phyloP scores from a whole-genome alignment of 805 yeast genomes.

The Wickerhamomyces silvicola region DNA sequence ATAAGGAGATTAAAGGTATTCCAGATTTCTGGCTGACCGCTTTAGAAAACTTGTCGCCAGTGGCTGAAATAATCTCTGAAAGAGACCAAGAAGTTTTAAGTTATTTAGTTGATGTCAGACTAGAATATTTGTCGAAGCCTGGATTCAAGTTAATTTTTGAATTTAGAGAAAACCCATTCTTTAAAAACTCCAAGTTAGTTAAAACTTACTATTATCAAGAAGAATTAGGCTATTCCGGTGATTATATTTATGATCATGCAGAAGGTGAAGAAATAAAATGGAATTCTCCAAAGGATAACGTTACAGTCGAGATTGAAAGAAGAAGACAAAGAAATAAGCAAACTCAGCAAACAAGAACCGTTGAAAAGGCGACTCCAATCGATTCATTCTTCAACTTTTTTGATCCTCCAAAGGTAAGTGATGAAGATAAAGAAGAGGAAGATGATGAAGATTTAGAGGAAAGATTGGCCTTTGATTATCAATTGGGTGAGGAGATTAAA shows the following conservation, averaged over 20 bases:
- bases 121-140: conserved; percentile 76
- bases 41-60: conserved; percentile 73
- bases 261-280: conserved; percentile 85
- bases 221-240: conserved; percentile 91
- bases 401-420: conserved; percentile 80
- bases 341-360: conserved; percentile 93
- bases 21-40: conserved; percentile 98
- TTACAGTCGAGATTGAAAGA: conserved; percentile 82
- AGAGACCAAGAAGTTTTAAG: conserved; percentile 82
- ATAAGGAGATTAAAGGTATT: conserved; percentile 55
- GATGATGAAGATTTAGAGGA: conserved; percentile 73
- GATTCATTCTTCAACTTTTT: conserved; percentile 95
- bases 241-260: conserved; percentile 94
- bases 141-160: conserved; percentile 86
- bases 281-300: conserved; percentile 73
- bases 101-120: conserved; percentile 59
- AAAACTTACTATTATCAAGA: conserved; percentile 93
- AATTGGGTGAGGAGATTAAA: conserved; percentile 92
- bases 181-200: conserved; percentile 63
- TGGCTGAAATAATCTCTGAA: conserved; percentile 80
- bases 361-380: conserved; percentile 89
- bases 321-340: conserved; percentile 96
- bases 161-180: conserved; percentile 69
- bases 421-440: conserved; percentile 51
- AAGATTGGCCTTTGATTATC: conserved; percentile 86